A percentile compares a stretch with the other conserved stretches of the same genome.
Conservation (phyloP, 352 stramenopile genomes). For the Pythium myriotylum region DNA sequence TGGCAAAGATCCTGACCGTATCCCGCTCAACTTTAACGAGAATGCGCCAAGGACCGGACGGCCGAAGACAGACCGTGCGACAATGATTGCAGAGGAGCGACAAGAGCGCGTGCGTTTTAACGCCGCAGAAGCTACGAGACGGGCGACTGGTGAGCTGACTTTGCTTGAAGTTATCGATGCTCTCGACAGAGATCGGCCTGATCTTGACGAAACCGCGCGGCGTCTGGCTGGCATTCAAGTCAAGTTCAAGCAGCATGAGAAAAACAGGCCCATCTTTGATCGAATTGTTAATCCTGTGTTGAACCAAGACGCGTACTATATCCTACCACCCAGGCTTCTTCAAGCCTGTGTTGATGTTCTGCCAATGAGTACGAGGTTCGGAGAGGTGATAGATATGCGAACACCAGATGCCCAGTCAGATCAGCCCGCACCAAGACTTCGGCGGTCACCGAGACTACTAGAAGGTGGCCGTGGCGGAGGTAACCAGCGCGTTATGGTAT, state of each 20-base stretch:
- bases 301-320: conserved; percentile 27
- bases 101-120: conserved; percentile 14
- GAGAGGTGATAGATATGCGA: too few species aligned
- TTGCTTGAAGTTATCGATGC: conserved; percentile 9
- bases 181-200: conserved; percentile 6
- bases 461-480: too few species aligned
- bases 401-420: too few species aligned
- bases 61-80: conserved; percentile 1
- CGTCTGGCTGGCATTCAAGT: background rate
- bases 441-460: too few species aligned
- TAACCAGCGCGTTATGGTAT: too few species aligned
- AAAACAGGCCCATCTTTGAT: background rate
- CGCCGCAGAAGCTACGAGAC: background rate
- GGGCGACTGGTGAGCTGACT: conserved; percentile 8
- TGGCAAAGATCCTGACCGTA: background rate
- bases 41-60: conserved; percentile 5
- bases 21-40: conserved; percentile 9
- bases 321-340: too few species aligned
- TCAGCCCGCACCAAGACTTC: too few species aligned
- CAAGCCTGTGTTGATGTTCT: too few species aligned
- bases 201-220: background rate
- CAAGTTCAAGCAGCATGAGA: background rate
- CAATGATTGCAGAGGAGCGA: conserved; percentile 1
- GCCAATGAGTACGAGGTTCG: too few species aligned
- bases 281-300: conserved; percentile 18